phyloP scores from a whole-genome alignment of 2,329 filamentous ascomycete genomes.

The Pseudocercospora pini-densiflorae region DNA sequence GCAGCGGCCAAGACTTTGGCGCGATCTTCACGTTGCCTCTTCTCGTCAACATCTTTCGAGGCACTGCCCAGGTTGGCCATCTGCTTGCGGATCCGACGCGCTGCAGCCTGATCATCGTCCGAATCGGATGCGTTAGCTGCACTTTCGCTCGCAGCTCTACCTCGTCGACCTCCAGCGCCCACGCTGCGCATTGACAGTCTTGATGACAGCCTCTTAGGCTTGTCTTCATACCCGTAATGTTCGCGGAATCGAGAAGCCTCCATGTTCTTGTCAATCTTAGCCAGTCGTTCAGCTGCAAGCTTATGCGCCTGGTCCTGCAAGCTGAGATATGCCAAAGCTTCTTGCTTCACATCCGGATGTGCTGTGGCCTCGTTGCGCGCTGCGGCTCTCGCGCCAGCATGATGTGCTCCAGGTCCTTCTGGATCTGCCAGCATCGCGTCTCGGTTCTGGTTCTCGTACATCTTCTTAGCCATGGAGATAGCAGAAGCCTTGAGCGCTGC shows the following conservation, averaged over 20 bases:
- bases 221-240: slow-evolving; percentile 72
- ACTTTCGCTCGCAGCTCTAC: slow-evolving; percentile 70
- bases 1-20: slow-evolving; percentile 76
- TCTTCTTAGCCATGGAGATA: slow-evolving; percentile 84
- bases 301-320: slow-evolving; percentile 88
- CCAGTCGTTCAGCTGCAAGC: slow-evolving; percentile 79
- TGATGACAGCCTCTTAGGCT: slow-evolving; percentile 53
- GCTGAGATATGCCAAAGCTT: slow-evolving; percentile 59
- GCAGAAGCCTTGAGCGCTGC: slow-evolving; percentile 81
- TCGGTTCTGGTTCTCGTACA: slow-evolving; percentile 70
- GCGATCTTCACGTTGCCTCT: slow-evolving; percentile 76
- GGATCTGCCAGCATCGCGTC: slow-evolving; percentile 28
- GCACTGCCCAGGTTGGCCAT: slow-evolving; percentile 78
- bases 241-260: slow-evolving; percentile 67
- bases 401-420: slow-evolving; percentile 21
- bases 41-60: slow-evolving; percentile 69
- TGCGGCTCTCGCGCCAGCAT: slow-evolving; percentile 35
- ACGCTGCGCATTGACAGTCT: slow-evolving; percentile 56
- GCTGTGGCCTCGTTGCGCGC: slow-evolving; percentile 35
- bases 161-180: slow-evolving; percentile 50
- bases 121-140: slow-evolving; percentile 40
- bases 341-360: slow-evolving; percentile 57
- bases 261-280: slow-evolving; percentile 76
- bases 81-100: slow-evolving; percentile 73
- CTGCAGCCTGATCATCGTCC: slow-evolving; percentile 68